Base-by-base conservation (phyloP, 306 rosid species). In the Cucurbita moschata region DNA sequence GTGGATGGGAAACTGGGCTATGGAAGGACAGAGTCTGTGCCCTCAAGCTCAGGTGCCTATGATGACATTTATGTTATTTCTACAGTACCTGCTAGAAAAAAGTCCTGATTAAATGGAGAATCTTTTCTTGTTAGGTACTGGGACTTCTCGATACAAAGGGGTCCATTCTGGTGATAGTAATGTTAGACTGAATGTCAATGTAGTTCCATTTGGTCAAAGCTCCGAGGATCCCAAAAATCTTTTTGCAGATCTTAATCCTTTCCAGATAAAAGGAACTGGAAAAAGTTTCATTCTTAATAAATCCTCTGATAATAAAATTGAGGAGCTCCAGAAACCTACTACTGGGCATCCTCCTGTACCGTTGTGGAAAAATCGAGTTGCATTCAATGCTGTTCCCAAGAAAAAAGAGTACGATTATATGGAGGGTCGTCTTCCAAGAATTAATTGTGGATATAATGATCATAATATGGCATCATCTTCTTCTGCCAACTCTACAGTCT, bases 191-290 rank as follows among this genome's bases (percentile, higher is more conserved):
- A 91, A 91, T 84, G 81, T 85, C 75, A 95, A 95, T 88, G 90
- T 87, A 50, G 90, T 88, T 47, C 96, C 99, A 58, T 88, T 85
- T 82, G 82, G 81, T 77, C 95, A 91, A 71, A 86, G 81, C 74
- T 74, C 82, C 8, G 92, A 85, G 72, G 97, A 95, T 77, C 38
- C 91, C 71, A 86, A 84, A 64, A 82, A 73, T 78, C 96, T 91
- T 68, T 95, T 95, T 82, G 91, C 96, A 1, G 99, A 95, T 75
- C 95, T 91, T 79, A 95, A 91, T 72, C 96, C 97, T 18, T 91
- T 95, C 83, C 94, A 77, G 79, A 85, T 95, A 74, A 95, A 86
- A 81, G 97, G 99, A 81, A 87, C 89, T 50, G 90, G 92, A 73
- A 94, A 88, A 85, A 74, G 88, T 75, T 71, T 83, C 75, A 78